These are phyloP conservation scores for Venturiaceae sp. DNA, from an alignment of 2,329 filamentous ascomycete species.

Conservation along the genomic window DNA sequence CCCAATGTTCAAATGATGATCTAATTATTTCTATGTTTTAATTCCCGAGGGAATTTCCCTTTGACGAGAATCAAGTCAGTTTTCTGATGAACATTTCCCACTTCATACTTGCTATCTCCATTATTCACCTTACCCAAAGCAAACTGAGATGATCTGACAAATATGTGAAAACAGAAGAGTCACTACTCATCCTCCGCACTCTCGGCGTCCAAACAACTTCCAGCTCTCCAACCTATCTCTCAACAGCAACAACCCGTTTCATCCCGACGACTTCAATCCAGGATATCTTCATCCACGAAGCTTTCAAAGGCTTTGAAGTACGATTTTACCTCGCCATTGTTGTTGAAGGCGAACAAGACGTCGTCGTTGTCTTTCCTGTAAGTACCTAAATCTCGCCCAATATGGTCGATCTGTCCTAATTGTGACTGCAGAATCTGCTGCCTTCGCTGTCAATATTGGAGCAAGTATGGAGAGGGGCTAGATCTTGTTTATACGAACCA, in stretches of 20 bases:
- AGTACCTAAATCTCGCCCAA: slow-evolving; percentile 15
- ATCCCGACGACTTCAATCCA: slow-evolving; percentile 89
- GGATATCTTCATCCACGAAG: slow-evolving; percentile 91
- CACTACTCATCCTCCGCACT: slow-evolving; percentile 76
- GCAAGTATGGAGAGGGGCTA: slow-evolving; percentile 79
- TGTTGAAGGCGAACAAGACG: slow-evolving; percentile 76
- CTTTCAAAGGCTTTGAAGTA: slow-evolving; percentile 86
- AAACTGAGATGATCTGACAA: slow-evolving; percentile 10
- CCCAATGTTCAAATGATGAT: neutral
- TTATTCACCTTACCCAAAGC: neutral
- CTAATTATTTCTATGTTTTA: slow-evolving; percentile 4
- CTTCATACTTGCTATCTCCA: neutral
- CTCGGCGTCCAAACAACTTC: slow-evolving; percentile 84
- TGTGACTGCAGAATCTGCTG: slow-evolving; percentile 45
- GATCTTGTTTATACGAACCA: slow-evolving; percentile 70
- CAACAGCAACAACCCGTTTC: slow-evolving; percentile 54
- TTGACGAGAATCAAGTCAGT: slow-evolving; percentile 1
- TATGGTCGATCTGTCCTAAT: neutral
- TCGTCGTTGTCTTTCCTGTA: slow-evolving; percentile 90
- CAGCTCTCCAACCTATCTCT: slow-evolving; percentile 58
- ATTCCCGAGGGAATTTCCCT: neutral
- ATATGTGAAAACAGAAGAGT: slow-evolving; percentile 53
- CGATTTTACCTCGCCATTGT: slow-evolving; percentile 83
- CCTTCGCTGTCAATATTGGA: slow-evolving; percentile 69
- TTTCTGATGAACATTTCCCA: neutral